These are phyloP conservation scores for Fonsecaea nubica DNA, from an alignment of 2,329 filamentous ascomycete genomes.

Conservation along the genomic window DNA sequence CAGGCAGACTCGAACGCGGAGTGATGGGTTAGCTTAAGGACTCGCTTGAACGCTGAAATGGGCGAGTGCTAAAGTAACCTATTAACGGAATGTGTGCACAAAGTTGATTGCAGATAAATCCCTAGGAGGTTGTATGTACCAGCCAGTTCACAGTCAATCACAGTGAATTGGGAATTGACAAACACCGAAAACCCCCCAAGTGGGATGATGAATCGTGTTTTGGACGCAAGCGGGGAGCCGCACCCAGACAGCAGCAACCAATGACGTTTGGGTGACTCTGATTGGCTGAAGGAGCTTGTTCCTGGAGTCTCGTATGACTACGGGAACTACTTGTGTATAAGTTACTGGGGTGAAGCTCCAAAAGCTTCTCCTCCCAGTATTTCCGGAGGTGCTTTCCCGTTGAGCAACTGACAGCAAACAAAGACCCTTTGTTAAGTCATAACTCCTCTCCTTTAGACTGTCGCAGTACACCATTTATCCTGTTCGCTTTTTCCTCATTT, in stretches of 20 bases:
- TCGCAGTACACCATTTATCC: background rate
- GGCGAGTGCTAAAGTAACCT: background rate
- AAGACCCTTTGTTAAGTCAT: background rate
- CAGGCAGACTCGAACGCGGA: background rate
- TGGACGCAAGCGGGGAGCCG: background rate
- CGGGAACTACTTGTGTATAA: background rate
- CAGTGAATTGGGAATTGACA: background rate
- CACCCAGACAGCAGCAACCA: background rate
- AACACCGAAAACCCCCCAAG: background rate
- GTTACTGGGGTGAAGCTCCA: background rate
- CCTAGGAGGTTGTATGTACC: background rate
- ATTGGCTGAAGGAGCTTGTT: constrained; percentile 3
- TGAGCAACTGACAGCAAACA: background rate
- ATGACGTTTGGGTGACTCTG: background rate
- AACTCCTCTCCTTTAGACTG: background rate
- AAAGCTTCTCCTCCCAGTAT: constrained; percentile 5
- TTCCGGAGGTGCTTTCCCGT: constrained; percentile 1
- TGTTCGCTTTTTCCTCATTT: background rate
- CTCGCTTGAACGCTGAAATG: background rate
- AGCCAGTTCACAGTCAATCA: background rate
- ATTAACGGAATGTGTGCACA: background rate
- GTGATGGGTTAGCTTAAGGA: background rate
- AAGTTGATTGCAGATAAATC: background rate
- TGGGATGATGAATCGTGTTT: background rate
- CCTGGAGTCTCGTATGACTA: background rate